Percentiles rank a stretch among this genome's conserved stretches.
Conservation (phyloP, 768 basidiomycete genomes). For the Gloeopeniophorella convolvens region DNA sequence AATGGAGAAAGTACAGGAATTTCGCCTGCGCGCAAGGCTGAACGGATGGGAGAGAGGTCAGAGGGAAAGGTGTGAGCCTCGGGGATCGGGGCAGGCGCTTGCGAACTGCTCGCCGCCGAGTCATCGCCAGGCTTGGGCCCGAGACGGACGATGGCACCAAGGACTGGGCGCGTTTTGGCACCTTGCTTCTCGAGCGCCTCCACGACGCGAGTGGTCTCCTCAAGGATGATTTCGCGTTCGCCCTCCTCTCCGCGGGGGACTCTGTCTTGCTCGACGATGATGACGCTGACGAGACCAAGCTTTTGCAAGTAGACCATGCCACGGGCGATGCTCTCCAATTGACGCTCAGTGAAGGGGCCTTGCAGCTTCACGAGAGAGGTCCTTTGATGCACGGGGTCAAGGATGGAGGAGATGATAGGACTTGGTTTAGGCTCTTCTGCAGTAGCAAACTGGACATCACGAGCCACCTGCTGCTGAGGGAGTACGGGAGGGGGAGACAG, state of each 20-base stretch:
- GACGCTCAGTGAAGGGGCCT: constrained; percentile 89
- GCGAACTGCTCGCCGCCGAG: constrained; percentile 27
- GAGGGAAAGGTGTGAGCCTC: constrained; percentile 76
- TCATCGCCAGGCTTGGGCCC: constrained; percentile 62
- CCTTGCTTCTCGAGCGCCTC: constrained; percentile 78
- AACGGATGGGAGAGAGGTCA: constrained; percentile 79
- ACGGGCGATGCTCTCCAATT: constrained; percentile 87
- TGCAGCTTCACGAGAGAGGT: constrained; percentile 96
- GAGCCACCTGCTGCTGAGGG: constrained; percentile 27
- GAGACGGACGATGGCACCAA: constrained; percentile 79
- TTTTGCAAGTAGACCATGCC: constrained; percentile 96
- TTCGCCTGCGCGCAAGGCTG: constrained; percentile 87
- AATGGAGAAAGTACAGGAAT: constrained; percentile 95
- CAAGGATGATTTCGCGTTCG: constrained; percentile 58
- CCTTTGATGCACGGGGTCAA: constrained; percentile 77
- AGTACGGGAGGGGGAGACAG: constrained; percentile 28
- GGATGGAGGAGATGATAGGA: constrained; percentile 61
- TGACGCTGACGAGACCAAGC: constrained; percentile 90
- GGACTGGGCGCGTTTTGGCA: constrained; percentile 79
- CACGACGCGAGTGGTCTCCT: constrained; percentile 84
- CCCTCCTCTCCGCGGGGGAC: constrained; percentile 60
- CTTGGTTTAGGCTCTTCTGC: constrained; percentile 35
- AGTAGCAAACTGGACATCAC: constrained; percentile 22
- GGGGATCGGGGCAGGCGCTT: constrained; percentile 42
- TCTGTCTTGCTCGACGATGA: constrained; percentile 87